Conservation (phyloP, 139 green algal genomes). For the Picochlorum sp. region DNA sequence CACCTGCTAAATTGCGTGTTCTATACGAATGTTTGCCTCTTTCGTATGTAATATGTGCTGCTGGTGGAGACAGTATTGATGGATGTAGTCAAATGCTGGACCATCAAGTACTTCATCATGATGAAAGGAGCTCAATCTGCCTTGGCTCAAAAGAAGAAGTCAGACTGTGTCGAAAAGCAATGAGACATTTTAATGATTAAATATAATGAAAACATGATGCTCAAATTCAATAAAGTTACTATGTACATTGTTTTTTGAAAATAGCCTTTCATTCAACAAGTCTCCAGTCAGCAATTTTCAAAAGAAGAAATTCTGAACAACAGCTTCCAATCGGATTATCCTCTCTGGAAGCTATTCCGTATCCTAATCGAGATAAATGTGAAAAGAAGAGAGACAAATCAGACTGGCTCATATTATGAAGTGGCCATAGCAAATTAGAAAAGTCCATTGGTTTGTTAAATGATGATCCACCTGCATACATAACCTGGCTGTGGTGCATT, state of each 20-base stretch:
- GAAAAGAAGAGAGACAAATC: slow-evolving; percentile 14
- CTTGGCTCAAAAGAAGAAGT: slow-evolving; percentile 44
- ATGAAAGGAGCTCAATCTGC: slow-evolving; percentile 29
- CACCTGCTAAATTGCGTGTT: slow-evolving; percentile 68
- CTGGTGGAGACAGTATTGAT: slow-evolving; percentile 43
- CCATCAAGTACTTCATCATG: not conserved
- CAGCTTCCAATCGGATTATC: slow-evolving; percentile 9
- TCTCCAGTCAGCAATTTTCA: not conserved
- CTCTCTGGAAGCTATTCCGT: slow-evolving; percentile 8
- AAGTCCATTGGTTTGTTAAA: not conserved
- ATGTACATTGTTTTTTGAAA: not conserved
- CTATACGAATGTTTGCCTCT: slow-evolving; percentile 75
- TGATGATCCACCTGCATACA: not conserved
- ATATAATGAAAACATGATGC: no score
- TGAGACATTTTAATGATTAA: no score
- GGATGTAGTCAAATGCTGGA: slow-evolving; percentile 20
- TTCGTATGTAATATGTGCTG: slow-evolving; percentile 60
- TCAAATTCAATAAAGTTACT: no score
- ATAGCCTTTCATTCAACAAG: not conserved
- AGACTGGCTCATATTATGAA: slow-evolving; percentile 5
- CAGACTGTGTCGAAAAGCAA: slow-evolving; percentile 31
- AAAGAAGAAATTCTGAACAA: slow-evolving; percentile 3
- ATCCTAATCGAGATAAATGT: slow-evolving; percentile 9
- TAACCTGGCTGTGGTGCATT: slow-evolving; percentile 3
- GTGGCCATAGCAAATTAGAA: not conserved